Base-by-base conservation (phyloP, 352 stramenopile genomes). In the Phytopythium boreale region DNA sequence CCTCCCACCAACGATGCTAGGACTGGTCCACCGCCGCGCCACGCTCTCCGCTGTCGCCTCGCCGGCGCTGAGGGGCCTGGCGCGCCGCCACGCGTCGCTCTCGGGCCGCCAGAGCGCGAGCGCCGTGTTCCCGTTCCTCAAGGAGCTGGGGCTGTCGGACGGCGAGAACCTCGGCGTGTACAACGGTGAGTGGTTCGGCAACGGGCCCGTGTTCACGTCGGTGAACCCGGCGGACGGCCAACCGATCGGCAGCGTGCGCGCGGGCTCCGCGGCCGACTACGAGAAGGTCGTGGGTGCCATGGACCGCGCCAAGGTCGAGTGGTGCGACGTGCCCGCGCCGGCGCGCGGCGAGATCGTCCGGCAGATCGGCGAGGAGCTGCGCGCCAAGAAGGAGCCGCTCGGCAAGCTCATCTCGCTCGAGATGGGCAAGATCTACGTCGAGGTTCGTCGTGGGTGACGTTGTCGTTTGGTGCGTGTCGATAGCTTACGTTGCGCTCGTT, bases 341-440 rank as follows among this genome's bases (percentile, higher is more conserved):
- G 71, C 68, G 41, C 89, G 92, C 31, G 92, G 92, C 59, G 92
- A 98, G 76, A 94, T 97, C 49, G 92, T 98, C 59, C 87, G 92
- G 44, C 89, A 97, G 77, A 97, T 98, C 62, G 91, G 90, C 62
- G 76, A 96, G 46, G 84, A 94, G 67, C 76, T 98, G 29, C 87
- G 91, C 53, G 84, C 74, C 57, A 97, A 98, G 72, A 89, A 92
- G 56, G 82, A 96, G n/a, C 77, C 87, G 31, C 76, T 98, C 4
- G 92, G 91, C 60, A 89, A 93, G 62, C 75, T 98, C 43, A 93
- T 98, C 43, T 75, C 90, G 50, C 76, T 97, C 5, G 93, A 98
- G 74, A 98, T 98, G 92, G 92, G 92, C 69, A 98, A 98, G 74
- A 97, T 97, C 71, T 88, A 95, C 62, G 80, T 92, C 43, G 93